Evolutionary conservation across 129 eudicot species (phyloP).

Genomic region (Heracleum sosnowskyi): DNA sequence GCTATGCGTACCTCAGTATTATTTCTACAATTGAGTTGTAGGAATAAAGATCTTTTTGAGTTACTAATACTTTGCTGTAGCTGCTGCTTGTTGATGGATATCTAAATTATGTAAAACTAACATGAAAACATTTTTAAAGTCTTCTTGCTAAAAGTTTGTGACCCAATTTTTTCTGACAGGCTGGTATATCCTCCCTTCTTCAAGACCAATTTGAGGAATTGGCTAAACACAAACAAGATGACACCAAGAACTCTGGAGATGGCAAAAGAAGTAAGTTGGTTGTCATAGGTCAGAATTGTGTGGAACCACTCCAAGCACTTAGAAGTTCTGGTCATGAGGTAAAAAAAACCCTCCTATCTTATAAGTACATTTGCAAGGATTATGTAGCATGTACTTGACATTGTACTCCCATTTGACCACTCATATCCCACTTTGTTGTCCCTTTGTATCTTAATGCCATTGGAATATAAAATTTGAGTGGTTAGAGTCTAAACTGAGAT

Average conservation of each 20-base stretch:
- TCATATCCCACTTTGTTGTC: background rate
- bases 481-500: background rate
- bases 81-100: background rate
- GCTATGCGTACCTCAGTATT: background rate
- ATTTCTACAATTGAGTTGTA: background rate
- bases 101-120: background rate
- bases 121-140: background rate
- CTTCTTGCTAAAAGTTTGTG: background rate
- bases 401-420: background rate
- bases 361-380: background rate
- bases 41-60: background rate
- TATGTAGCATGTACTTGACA: background rate
- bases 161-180: conserved; percentile 35
- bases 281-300: conserved; percentile 85
- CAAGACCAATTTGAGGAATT: conserved; percentile 79
- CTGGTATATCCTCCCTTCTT: conserved; percentile 80
- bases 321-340: conserved; percentile 80
- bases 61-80: background rate
- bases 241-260: conserved; percentile 22
- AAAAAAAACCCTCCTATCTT: conserved; percentile 11
- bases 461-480: background rate
- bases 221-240: conserved; percentile 35
- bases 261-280: conserved; percentile 52
- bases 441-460: background rate
- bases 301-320: conserved; percentile 96